Conservation (phyloP, 2,329 filamentous ascomycete species). For the Dothistroma septosporum region DNA sequence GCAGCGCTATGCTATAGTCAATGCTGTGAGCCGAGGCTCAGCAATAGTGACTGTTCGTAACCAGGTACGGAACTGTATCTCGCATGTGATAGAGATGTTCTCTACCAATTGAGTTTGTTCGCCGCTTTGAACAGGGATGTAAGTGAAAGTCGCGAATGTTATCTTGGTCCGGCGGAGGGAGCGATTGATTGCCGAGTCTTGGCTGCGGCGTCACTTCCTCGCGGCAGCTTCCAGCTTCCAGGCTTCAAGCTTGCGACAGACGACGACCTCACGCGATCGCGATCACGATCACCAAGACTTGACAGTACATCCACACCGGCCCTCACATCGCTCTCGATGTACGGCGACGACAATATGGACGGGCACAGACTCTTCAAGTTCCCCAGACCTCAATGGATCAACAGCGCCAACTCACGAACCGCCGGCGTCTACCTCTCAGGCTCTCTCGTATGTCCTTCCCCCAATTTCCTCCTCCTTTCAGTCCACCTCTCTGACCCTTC, state of each 20-base stretch:
- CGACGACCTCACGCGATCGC: slow-evolving; percentile 10
- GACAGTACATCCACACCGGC: background rate
- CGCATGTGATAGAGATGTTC: slow-evolving; percentile 1
- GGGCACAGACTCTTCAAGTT: slow-evolving; percentile 60
- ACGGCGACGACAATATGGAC: slow-evolving; percentile 15
- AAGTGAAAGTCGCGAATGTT: background rate
- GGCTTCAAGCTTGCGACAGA: background rate
- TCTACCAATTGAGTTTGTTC: background rate
- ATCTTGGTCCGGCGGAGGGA: background rate
- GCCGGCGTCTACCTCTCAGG: slow-evolving; percentile 64
- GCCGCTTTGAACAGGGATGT: background rate
- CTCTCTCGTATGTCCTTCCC: slow-evolving; percentile 52
- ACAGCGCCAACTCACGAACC: slow-evolving; percentile 59
- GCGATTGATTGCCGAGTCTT: background rate
- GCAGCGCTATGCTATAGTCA: slow-evolving; percentile 1
- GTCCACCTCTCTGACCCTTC: slow-evolving; percentile 1
- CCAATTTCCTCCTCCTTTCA: background rate
- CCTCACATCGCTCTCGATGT: slow-evolving; percentile 3
- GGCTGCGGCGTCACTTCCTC: background rate
- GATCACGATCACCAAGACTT: slow-evolving; percentile 3
- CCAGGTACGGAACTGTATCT: background rate
- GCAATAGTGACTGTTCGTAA: background rate
- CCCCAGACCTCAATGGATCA: slow-evolving; percentile 63
- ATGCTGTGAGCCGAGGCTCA: slow-evolving; percentile 1
- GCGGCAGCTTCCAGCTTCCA: background rate